phyloP scores from a whole-genome alignment of 768 basidiomycete species.

The Hortiboletus campestris region DNA sequence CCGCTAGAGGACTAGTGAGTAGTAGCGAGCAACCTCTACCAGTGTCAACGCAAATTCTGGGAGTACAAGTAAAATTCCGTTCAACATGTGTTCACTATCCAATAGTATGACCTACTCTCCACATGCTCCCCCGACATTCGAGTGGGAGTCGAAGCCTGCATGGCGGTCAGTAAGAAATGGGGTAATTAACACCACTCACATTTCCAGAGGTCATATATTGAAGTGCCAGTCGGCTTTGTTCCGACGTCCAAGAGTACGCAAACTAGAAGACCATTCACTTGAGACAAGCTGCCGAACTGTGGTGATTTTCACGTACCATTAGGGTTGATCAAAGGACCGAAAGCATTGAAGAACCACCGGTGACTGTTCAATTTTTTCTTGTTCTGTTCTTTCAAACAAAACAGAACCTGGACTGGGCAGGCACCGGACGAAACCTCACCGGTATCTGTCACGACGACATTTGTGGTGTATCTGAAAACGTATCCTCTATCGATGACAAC shows the following conservation, averaged over 20 bases:
- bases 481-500: neutral
- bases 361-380: constrained; percentile 97
- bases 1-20: constrained; percentile 74
- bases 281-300: neutral
- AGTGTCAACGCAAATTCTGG: constrained; percentile 78
- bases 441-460: constrained; percentile 70
- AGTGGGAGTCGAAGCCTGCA: constrained; percentile 71
- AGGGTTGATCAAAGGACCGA: constrained; percentile 82
- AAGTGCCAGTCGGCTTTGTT: constrained; percentile 91
- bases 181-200: constrained; percentile 37
- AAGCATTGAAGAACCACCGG: constrained; percentile 97
- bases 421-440: constrained; percentile 77
- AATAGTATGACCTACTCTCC: constrained; percentile 63
- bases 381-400: constrained; percentile 94
- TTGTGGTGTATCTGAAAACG: constrained; percentile 64
- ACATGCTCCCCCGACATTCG: constrained; percentile 90
- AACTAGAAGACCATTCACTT: constrained; percentile 41
- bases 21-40: constrained; percentile 71
- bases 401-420: constrained; percentile 83
- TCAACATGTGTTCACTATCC: neutral
- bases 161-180: constrained; percentile 3
- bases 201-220: constrained; percentile 97
- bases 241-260: constrained; percentile 93
- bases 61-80: neutral
- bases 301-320: constrained; percentile 51